Conservation (phyloP, 257 asterid genomes). For the Solanum peruvianum region DNA sequence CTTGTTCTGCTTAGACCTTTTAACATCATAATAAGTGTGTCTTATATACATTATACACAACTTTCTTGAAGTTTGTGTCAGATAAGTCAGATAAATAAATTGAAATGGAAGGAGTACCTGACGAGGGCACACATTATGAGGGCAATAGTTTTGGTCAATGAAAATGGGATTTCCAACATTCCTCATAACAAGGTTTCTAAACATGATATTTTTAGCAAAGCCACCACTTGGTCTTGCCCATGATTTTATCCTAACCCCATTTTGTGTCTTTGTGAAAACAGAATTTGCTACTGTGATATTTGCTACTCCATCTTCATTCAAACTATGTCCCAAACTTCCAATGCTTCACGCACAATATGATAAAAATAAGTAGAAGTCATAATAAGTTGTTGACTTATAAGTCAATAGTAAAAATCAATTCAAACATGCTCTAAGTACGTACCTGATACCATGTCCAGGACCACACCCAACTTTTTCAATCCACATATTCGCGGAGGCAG, state of each 20-base stretch:
- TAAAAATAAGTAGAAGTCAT: too few species aligned
- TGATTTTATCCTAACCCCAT: constrained; percentile 59
- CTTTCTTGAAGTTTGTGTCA: neutral
- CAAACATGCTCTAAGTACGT: neutral
- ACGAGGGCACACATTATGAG: constrained; percentile 36
- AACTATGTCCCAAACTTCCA: constrained; percentile 30
- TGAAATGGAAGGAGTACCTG: constrained; percentile 15
- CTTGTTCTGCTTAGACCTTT: neutral
- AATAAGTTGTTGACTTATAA: too few species aligned
- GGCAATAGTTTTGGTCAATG: constrained; percentile 67
- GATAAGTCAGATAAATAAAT: neutral
- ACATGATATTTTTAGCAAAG: constrained; percentile 36
- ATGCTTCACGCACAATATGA: constrained; percentile 20
- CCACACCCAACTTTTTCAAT: constrained; percentile 53
- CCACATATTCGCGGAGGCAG: constrained; percentile 51
- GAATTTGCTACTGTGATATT: constrained; percentile 49
- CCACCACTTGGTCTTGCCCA: constrained; percentile 65
- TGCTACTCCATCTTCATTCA: constrained; percentile 15
- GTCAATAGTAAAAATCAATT: too few species aligned
- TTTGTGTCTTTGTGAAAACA: constrained; percentile 55
- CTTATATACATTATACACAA: neutral
- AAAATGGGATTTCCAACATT: constrained; percentile 52
- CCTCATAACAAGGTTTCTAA: constrained; percentile 42
- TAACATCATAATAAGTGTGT: neutral
- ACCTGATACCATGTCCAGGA: constrained; percentile 86